Evolutionary conservation across 2,329 filamentous ascomycete genomes (phyloP).

Genomic region (Fusarium lyarnte): DNA sequence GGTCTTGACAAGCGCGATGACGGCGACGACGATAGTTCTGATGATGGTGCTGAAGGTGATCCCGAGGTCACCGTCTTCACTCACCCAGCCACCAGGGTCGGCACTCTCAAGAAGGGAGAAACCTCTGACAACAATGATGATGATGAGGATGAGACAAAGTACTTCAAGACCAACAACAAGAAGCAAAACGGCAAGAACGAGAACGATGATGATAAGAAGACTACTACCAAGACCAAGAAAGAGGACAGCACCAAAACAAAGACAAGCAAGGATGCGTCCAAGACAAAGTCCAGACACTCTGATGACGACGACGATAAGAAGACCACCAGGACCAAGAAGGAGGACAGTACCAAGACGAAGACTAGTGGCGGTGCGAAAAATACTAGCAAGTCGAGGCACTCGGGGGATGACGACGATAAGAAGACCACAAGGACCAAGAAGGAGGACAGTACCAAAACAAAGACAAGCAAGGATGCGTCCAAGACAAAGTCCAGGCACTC

Average conservation of each 20-base stretch:
- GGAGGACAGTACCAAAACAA: not conserved
- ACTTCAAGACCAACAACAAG: not conserved
- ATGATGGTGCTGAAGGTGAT: not conserved
- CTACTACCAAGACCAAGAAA: not conserved
- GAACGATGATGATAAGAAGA: not conserved
- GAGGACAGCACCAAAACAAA: not conserved
- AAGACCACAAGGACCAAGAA: not conserved
- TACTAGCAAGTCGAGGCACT: not conserved
- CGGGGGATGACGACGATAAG: not conserved
- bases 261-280: not conserved
- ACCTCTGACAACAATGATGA: not conserved
- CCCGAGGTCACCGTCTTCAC: not conserved
- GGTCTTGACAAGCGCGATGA: not conserved
- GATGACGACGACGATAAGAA: not conserved
- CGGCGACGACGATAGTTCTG: not conserved
- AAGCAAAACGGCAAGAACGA: constrained; percentile 7
- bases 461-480: not conserved
- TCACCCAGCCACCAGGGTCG: not conserved
- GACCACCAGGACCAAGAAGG: not conserved
- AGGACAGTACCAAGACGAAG: not conserved
- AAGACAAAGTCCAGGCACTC: not conserved
- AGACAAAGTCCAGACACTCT: not conserved
- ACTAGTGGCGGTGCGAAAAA: not conserved
- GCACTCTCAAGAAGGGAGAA: not conserved
- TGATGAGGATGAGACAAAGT: not conserved